phyloP scores from a whole-genome alignment of 805 yeast species.

The Saturnispora sanitii region DNA sequence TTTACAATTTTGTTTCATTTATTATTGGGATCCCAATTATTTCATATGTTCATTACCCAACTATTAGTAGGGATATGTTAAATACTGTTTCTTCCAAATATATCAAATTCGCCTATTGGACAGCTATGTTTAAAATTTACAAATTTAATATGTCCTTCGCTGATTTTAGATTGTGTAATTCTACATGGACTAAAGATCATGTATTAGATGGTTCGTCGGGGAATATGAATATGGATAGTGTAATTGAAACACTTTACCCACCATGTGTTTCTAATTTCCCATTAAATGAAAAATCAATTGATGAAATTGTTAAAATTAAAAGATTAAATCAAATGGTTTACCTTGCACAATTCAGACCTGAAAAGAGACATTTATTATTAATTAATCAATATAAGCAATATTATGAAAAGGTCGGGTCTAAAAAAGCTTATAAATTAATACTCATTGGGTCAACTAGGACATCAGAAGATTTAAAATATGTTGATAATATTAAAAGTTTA shows the following conservation, averaged over 20 bases:
- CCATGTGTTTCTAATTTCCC: slow-evolving; percentile 49
- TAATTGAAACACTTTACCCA: slow-evolving; percentile 57
- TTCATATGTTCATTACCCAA: slow-evolving; percentile 92
- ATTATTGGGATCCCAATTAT: slow-evolving; percentile 63
- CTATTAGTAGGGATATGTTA: slow-evolving; percentile 78
- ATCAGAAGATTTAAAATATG: slow-evolving; percentile 50
- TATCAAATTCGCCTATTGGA: slow-evolving; percentile 62
- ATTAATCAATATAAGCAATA: slow-evolving; percentile 54
- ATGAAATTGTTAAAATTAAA: slow-evolving; percentile 11
- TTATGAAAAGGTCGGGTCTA: slow-evolving; percentile 4
- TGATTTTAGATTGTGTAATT: slow-evolving; percentile 62
- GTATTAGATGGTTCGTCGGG: slow-evolving; percentile 51
- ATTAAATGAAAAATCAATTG: slow-evolving; percentile 29
- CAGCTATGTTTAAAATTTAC: slow-evolving; percentile 51
- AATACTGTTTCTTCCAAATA: slow-evolving; percentile 17
- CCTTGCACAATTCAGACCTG: slow-evolving; percentile 92
- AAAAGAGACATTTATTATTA: slow-evolving; percentile 75
- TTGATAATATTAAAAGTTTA: slow-evolving; percentile 36
- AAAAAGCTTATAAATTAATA: slow-evolving; percentile 44
- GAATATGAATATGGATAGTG: slow-evolving; percentile 29
- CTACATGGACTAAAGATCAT: slow-evolving; percentile 87
- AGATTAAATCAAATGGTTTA: slow-evolving; percentile 41
- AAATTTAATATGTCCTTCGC: slow-evolving; percentile 57
- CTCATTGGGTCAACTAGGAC: slow-evolving; percentile 82
- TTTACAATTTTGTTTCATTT: slow-evolving; percentile 55